Conservation (phyloP, 2,329 filamentous ascomycete species). For the Colletotrichum sp. region DNA sequence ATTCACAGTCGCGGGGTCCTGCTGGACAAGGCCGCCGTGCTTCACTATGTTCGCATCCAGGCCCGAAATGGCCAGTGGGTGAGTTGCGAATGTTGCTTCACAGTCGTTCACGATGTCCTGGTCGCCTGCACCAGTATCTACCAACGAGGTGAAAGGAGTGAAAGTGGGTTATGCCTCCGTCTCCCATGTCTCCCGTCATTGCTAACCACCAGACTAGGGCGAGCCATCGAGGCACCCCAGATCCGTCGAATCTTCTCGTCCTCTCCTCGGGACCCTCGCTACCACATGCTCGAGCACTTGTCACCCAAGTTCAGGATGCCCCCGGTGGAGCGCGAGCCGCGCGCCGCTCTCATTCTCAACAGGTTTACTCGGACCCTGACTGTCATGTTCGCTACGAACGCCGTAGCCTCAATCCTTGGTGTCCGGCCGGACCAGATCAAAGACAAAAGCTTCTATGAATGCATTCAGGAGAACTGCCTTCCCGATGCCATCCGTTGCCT, state of each 20-base stretch:
- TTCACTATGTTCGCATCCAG: slow-evolving; percentile 78
- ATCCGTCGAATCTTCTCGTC: slow-evolving; percentile 82
- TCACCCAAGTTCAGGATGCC: slow-evolving; percentile 78
- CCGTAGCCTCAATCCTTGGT: slow-evolving; percentile 77
- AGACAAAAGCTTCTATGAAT: slow-evolving; percentile 85
- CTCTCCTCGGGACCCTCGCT: slow-evolving; percentile 81
- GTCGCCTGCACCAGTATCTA: slow-evolving; percentile 87
- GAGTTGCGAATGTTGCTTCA: slow-evolving; percentile 88
- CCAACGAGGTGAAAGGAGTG: slow-evolving; percentile 68
- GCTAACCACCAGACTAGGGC: slow-evolving; percentile 47
- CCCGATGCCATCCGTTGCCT: slow-evolving; percentile 78
- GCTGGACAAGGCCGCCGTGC: slow-evolving; percentile 83
- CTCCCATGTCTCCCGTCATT: not conserved
- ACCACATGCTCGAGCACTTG: slow-evolving; percentile 87
- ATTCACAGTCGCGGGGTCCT: slow-evolving; percentile 76
- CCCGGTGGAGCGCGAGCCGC: slow-evolving; percentile 73
- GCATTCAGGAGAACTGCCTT: slow-evolving; percentile 79
- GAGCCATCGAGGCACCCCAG: slow-evolving; percentile 77
- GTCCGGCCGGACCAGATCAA: slow-evolving; percentile 71
- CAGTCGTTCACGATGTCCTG: slow-evolving; percentile 85
- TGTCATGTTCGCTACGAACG: slow-evolving; percentile 86
- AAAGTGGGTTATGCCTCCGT: slow-evolving; percentile 60
- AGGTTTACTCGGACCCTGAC: slow-evolving; percentile 82
- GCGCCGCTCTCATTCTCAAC: slow-evolving; percentile 85
- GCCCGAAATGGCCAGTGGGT: slow-evolving; percentile 75